A percentile compares a stretch with the other conserved stretches of the same genome.
Evolutionary conservation across 768 basidiomycete genomes (phyloP).

Genomic region (Pisolithus marmoratus): DNA sequence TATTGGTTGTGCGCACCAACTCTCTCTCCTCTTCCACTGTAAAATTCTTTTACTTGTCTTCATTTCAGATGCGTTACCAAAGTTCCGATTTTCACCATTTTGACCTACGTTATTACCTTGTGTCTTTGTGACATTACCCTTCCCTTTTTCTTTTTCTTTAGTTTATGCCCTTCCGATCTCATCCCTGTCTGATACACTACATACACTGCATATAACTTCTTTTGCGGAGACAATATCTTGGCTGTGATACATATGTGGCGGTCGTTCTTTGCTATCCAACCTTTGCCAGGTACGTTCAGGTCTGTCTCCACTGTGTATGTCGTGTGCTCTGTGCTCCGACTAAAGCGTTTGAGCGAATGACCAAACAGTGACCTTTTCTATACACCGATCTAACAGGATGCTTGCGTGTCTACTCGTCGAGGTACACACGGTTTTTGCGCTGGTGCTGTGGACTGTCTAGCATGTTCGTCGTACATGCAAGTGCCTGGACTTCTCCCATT

Average conservation of each 20-base stretch:
- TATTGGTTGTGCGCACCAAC: background rate
- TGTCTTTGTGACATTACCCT: background rate
- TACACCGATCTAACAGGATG: too few species aligned
- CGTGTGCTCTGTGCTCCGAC: too few species aligned
- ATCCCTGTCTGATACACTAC: conserved; percentile 1
- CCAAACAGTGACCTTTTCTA: too few species aligned
- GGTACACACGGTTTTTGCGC: too few species aligned
- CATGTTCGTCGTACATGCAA: too few species aligned
- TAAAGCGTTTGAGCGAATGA: too few species aligned
- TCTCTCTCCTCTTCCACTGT: background rate
- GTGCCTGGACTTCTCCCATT: too few species aligned
- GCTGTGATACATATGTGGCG: background rate
- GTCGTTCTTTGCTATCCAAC: too few species aligned
- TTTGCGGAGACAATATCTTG: background rate
- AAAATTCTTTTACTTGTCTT: background rate
- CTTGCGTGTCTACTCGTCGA: too few species aligned
- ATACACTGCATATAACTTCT: background rate
- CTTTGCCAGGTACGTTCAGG: too few species aligned
- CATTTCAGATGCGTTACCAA: background rate
- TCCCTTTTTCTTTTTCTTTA: background rate
- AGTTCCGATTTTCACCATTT: background rate
- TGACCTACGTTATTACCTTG: conserved; percentile 2
- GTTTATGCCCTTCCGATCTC: background rate
- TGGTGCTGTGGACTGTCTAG: too few species aligned
- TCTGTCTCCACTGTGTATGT: too few species aligned